These are phyloP conservation scores for Arabis hirsuta DNA, from an alignment of 345 rosid genomes.

Conservation along the genomic window DNA sequence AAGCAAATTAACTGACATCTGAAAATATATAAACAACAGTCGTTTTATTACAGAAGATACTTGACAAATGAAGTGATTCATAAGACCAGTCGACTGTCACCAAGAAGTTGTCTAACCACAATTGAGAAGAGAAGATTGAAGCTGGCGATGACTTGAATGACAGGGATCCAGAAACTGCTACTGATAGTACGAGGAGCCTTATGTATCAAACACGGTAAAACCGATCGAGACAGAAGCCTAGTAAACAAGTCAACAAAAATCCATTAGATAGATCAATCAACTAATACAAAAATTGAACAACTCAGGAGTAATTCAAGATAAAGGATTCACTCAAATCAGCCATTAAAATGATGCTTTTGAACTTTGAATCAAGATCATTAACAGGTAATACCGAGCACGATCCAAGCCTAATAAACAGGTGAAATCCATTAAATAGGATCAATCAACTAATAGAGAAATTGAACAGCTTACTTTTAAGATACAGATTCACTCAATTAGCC, in stretches of 20 bases:
- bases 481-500: slow-evolving; percentile 5
- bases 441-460: not conserved
- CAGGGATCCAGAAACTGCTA: slow-evolving; percentile 90
- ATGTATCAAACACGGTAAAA: slow-evolving; percentile 64
- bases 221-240: slow-evolving; percentile 70
- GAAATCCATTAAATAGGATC: slow-evolving; percentile 13
- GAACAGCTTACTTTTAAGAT: not conserved
- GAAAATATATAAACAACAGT: slow-evolving; percentile 15
- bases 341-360: slow-evolving; percentile 2
- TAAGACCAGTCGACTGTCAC: not conserved
- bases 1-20: slow-evolving; percentile 65
- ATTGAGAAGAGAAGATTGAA: slow-evolving; percentile 67
- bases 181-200: slow-evolving; percentile 71
- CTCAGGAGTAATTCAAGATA: not conserved
- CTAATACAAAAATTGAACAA: not conserved
- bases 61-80: not conserved
- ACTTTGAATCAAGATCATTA: slow-evolving; percentile 3
- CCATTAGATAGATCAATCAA: slow-evolving; percentile 28
- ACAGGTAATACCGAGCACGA: slow-evolving; percentile 42
- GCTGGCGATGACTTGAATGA: slow-evolving; percentile 77
- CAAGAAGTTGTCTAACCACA: slow-evolving; percentile 53
- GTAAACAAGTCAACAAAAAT: slow-evolving; percentile 11
- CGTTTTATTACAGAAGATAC: not conserved
- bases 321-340: slow-evolving; percentile 3
- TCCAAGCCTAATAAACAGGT: slow-evolving; percentile 59